Evolutionary conservation across 208 protist genomes (phyloP).

Genomic region (Trypanosoma avium): DNA sequence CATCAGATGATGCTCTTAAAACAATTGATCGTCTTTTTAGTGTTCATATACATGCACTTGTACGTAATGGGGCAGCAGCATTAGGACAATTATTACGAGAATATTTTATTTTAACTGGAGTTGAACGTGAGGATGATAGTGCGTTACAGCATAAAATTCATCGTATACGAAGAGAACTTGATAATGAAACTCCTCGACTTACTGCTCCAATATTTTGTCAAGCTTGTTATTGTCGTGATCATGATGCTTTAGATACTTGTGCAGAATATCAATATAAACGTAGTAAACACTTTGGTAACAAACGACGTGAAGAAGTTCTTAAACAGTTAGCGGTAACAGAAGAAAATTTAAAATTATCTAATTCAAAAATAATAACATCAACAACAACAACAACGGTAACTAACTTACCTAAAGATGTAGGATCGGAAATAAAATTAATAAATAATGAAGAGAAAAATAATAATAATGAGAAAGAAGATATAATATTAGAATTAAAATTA

Average conservation of each 20-base stretch:
- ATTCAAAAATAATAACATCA: no score
- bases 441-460: not conserved
- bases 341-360: not conserved
- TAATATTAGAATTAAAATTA: slow-evolving; percentile 35
- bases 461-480: not conserved
- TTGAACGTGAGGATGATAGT: slow-evolving; percentile 67
- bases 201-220: slow-evolving; percentile 65
- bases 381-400: no score
- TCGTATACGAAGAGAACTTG: slow-evolving; percentile 76
- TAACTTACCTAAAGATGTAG: no score
- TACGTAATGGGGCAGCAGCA: slow-evolving; percentile 54
- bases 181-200: slow-evolving; percentile 63
- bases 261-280: slow-evolving; percentile 80
- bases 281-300: slow-evolving; percentile 7
- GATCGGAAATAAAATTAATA: not conserved
- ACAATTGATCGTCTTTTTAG: slow-evolving; percentile 68
- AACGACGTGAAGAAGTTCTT: slow-evolving; percentile 21
- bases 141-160: slow-evolving; percentile 88
- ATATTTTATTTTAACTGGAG: slow-evolving; percentile 72
- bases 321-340: slow-evolving; percentile 19
- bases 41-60: slow-evolving; percentile 65
- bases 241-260: slow-evolving; percentile 65
- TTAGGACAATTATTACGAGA: slow-evolving; percentile 75
- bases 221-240: slow-evolving; percentile 72
- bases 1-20: slow-evolving; percentile 38